Conservation (phyloP, 345 rosid species). For the Arabidopsis arenosa region DNA sequence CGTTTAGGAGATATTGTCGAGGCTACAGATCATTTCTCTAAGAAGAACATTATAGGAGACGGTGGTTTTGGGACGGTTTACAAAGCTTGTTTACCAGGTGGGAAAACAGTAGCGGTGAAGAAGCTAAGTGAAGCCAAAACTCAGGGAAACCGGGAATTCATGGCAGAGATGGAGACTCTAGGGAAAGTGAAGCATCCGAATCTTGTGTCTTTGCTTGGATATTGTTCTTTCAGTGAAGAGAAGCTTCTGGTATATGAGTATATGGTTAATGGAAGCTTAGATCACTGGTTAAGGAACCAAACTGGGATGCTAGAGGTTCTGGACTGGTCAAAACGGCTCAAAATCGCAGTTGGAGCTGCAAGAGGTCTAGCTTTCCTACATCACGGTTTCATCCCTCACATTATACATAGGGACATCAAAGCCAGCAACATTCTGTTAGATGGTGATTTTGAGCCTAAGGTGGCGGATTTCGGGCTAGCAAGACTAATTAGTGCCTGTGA, state of each 20-base stretch:
- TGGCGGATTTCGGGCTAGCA: constrained; percentile 91
- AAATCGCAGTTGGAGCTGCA: constrained; percentile 80
- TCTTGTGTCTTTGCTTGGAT: constrained; percentile 83
- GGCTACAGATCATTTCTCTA: constrained; percentile 78
- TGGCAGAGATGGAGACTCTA: constrained; percentile 93
- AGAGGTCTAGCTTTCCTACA: constrained; percentile 84
- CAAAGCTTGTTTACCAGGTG: constrained; percentile 65
- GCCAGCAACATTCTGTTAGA: constrained; percentile 85
- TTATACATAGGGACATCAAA: constrained; percentile 90
- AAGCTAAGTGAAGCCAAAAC: constrained; percentile 84
- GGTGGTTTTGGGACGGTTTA: constrained; percentile 96
- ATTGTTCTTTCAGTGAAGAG: constrained; percentile 81
- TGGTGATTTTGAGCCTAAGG: constrained; percentile 80
- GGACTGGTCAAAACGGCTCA: constrained; percentile 79
- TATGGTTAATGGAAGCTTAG: constrained; percentile 90
- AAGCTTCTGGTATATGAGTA: constrained; percentile 92
- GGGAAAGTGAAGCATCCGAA: constrained; percentile 95
- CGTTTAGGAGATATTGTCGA: constrained; percentile 75
- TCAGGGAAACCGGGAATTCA: constrained; percentile 87
- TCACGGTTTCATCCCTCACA: constrained; percentile 87
- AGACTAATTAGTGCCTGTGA: constrained; percentile 92
- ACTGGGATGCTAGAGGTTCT: constrained; percentile 68
- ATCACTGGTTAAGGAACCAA: constrained; percentile 77
- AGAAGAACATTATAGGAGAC: constrained; percentile 87
- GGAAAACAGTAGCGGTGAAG: constrained; percentile 86